A percentile compares a stretch with the other conserved stretches of the same genome.
These are phyloP conservation scores for Colletotrichum sp. DNA, from an alignment of 2,329 filamentous ascomycete species.

Conservation along the genomic window DNA sequence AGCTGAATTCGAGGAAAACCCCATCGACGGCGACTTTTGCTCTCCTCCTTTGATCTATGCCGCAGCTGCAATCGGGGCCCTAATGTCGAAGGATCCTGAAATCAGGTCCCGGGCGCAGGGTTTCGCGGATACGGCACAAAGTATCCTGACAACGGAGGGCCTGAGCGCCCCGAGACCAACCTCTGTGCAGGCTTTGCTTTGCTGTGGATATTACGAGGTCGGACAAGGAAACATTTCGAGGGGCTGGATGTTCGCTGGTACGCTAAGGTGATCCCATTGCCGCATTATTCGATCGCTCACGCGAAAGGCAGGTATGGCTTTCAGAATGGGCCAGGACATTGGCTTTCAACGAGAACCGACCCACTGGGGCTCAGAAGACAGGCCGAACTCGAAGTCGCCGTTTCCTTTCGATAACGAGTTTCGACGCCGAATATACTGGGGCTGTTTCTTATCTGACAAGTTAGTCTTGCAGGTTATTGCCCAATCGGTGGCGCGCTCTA, in stretches of 20 bases:
- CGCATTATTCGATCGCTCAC: neutral
- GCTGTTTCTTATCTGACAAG: conserved; percentile 32
- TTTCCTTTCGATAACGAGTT: conserved; percentile 26
- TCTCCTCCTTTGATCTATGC: conserved; percentile 26
- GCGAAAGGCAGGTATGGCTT: conserved; percentile 28
- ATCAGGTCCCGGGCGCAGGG: conserved; percentile 3
- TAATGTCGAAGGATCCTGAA: conserved; percentile 22
- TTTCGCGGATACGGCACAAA: conserved; percentile 26
- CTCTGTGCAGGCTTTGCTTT: conserved; percentile 30
- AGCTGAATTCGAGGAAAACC: neutral
- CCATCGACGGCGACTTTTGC: conserved; percentile 28
- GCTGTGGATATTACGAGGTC: conserved; percentile 30
- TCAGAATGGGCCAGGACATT: conserved; percentile 33
- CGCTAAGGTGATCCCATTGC: neutral
- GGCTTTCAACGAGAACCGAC: conserved; percentile 32
- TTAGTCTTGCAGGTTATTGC: neutral
- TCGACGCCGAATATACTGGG: conserved; percentile 32
- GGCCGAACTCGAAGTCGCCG: conserved; percentile 17
- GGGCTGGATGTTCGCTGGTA: conserved; percentile 26
- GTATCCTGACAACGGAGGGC: conserved; percentile 26
- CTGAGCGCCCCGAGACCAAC: conserved; percentile 26
- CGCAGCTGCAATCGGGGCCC: conserved; percentile 25
- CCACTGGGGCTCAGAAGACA: conserved; percentile 23
- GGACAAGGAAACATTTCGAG: conserved; percentile 30
- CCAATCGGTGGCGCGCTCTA: neutral